phyloP scores from a whole-genome alignment of 2,329 filamentous ascomycete genomes.

The Fusarium sulawesiense region DNA sequence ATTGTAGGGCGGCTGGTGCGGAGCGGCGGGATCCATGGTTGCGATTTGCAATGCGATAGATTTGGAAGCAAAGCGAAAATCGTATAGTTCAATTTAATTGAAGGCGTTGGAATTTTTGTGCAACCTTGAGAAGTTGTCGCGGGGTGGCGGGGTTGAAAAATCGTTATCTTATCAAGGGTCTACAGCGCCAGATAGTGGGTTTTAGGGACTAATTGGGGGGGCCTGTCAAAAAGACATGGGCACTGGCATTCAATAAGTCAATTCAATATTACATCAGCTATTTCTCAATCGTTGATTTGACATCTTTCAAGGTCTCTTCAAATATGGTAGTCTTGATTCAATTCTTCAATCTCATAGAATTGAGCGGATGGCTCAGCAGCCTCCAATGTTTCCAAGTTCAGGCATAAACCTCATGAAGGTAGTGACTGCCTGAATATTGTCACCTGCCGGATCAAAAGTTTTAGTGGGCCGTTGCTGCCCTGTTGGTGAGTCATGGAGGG shows the following conservation, averaged over 20 bases:
- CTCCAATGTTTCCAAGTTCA: background rate
- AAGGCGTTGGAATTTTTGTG: constrained; percentile 40
- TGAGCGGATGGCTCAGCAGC: too few species aligned
- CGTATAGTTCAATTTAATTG: constrained; percentile 1
- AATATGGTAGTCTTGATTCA: too few species aligned
- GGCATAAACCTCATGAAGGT: background rate
- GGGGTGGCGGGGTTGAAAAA: constrained; percentile 35
- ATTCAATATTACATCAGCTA: background rate
- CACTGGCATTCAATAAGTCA: background rate
- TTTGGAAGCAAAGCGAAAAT: background rate
- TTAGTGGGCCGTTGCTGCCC: constrained; percentile 13
- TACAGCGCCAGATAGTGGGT: constrained; percentile 5
- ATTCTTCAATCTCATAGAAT: too few species aligned
- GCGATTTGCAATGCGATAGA: constrained; percentile 5
- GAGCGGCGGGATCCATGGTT: constrained; percentile 50
- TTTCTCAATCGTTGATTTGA: too few species aligned
- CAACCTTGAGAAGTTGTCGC: constrained; percentile 39
- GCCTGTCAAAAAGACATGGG: background rate
- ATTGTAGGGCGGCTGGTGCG: constrained; percentile 59
- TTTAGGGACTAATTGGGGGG: background rate
- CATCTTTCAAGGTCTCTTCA: too few species aligned
- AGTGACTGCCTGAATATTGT: background rate
- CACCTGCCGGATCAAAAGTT: background rate
- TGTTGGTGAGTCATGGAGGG: constrained; percentile 40
- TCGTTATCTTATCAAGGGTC: constrained; percentile 40